phyloP scores from a whole-genome alignment of 2,329 filamentous ascomycete species.

The Curvularia spicifera region DNA sequence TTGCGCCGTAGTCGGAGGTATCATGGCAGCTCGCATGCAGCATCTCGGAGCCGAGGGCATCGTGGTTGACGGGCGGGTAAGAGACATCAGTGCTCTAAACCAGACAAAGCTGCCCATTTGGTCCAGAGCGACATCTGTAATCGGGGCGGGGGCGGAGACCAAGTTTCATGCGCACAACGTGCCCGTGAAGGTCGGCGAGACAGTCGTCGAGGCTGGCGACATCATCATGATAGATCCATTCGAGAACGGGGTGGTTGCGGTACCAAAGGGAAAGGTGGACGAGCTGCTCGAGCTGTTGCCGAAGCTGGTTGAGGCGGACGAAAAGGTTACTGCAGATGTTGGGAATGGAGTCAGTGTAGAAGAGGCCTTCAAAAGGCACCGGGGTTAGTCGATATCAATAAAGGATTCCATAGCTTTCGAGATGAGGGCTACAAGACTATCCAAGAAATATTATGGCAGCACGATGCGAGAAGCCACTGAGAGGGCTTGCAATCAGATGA shows the following conservation, averaged over 20 bases:
- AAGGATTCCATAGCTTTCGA: neutral
- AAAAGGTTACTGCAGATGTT: conserved; percentile 64
- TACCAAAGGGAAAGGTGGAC: conserved; percentile 66
- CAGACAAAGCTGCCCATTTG: conserved; percentile 65
- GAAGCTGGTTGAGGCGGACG: conserved; percentile 51
- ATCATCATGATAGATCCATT: conserved; percentile 71
- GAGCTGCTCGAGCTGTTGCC: conserved; percentile 66
- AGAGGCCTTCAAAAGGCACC: conserved; percentile 69
- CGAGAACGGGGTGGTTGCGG: conserved; percentile 71
- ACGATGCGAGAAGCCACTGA: conserved; percentile 25
- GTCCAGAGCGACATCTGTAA: conserved; percentile 63
- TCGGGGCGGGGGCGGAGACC: conserved; percentile 64
- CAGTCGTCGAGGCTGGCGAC: conserved; percentile 59
- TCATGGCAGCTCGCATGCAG: conserved; percentile 75
- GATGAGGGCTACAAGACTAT: neutral
- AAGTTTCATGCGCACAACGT: conserved; percentile 62
- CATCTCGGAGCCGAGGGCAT: conserved; percentile 65
- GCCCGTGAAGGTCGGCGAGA: conserved; percentile 48
- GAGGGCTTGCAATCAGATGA: conserved; percentile 30
- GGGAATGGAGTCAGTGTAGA: conserved; percentile 65
- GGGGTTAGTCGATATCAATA: conserved; percentile 23
- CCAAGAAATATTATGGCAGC: neutral
- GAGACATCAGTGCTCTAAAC: conserved; percentile 68
- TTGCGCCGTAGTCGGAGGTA: conserved; percentile 77
- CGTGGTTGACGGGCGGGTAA: conserved; percentile 71